Evolutionary conservation across 177 flowering plant genomes (phyloP).

Genomic region (Vitis hybrid): DNA sequence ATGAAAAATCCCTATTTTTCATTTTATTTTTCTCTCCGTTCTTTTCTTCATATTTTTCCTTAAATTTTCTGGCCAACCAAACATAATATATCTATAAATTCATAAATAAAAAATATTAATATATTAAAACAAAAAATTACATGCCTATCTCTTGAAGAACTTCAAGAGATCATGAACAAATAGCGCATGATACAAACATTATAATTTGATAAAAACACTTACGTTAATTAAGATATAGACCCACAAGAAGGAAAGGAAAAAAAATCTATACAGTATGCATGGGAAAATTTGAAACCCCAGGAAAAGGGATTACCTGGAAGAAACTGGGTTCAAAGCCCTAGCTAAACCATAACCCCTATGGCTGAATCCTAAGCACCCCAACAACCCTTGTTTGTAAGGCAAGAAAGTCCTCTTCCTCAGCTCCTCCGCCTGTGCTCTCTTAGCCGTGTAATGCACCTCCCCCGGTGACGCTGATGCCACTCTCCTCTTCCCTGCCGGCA

Average conservation of each 20-base stretch:
- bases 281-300: background rate
- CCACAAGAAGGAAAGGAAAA: background rate
- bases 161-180: no score
- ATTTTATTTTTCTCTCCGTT: no score
- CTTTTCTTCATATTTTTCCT: no score
- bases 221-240: background rate
- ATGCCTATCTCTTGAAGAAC: no score
- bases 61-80: no score
- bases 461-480: slow-evolving; percentile 57
- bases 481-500: slow-evolving; percentile 45
- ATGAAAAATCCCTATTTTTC: no score
- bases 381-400: slow-evolving; percentile 84
- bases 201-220: no score
- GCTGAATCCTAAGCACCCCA: slow-evolving; percentile 88
- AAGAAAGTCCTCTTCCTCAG: slow-evolving; percentile 86
- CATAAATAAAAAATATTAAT: no score
- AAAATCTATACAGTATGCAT: slow-evolving; percentile 12
- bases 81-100: no score
- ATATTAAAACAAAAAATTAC: no score
- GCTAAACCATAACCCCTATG: slow-evolving; percentile 80
- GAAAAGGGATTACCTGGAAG: slow-evolving; percentile 48
- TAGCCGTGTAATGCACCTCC: slow-evolving; percentile 76
- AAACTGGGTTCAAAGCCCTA: slow-evolving; percentile 67
- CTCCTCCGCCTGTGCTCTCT: slow-evolving; percentile 87
- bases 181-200: no score